Evolutionary conservation across 208 protist genomes (phyloP).

Genomic region (Angomonas deanei): DNA sequence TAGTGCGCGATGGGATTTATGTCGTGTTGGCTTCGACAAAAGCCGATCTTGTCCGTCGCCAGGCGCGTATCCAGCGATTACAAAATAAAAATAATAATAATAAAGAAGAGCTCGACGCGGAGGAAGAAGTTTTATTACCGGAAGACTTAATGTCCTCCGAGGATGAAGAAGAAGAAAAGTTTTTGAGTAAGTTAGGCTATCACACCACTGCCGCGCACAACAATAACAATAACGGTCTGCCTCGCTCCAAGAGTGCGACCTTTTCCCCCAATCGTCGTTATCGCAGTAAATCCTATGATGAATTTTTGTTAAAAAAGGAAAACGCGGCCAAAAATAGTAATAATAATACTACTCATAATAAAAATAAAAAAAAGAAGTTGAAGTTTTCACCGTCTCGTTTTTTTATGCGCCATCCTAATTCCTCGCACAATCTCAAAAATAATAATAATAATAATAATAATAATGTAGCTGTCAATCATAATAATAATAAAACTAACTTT

Average conservation of each 20-base stretch:
- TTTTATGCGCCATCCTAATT: no score
- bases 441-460: constrained; percentile 1
- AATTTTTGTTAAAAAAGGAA: not conserved
- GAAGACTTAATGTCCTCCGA: constrained; percentile 2
- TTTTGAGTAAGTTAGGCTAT: not conserved
- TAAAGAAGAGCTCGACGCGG: not conserved
- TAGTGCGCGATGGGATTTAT: constrained; percentile 2
- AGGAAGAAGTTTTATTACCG: not conserved
- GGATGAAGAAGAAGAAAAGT: constrained; percentile 2
- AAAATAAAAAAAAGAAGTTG: not conserved
- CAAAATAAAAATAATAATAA: constrained; percentile 4
- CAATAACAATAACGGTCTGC: no score
- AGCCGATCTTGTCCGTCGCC: not conserved
- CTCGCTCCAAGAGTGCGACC: no score
- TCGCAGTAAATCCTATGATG: no score
- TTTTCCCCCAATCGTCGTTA: not conserved
- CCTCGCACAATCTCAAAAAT: not conserved
- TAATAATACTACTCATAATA: not conserved
- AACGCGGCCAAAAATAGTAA: not conserved
- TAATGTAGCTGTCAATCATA: not conserved
- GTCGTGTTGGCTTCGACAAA: constrained; percentile 5
- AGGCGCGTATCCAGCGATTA: not conserved
- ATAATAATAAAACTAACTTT: constrained; percentile 12
- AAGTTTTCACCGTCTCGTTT: not conserved
- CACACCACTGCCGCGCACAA: not conserved